These are phyloP conservation scores for Labyrinthula sp. DNA, from an alignment of 352 stramenopile genomes.

Conservation along the genomic window DNA sequence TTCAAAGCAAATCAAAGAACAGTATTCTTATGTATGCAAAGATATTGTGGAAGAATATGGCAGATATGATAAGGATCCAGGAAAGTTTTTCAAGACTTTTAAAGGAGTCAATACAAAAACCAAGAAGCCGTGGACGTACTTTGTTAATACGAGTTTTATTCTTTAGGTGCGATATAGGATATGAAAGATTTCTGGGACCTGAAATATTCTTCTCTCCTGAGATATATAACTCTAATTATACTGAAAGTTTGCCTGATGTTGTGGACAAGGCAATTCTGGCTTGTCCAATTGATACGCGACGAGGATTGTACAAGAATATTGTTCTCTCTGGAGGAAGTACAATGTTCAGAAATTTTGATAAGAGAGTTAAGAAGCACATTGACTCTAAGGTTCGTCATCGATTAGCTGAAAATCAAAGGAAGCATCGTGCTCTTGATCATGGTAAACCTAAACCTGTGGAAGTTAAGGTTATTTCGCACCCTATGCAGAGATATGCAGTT, in stretches of 20 bases:
- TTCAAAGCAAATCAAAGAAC: constrained; percentile 70
- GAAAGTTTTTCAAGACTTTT: constrained; percentile 71
- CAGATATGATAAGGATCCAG: constrained; percentile 74
- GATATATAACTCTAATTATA: constrained; percentile 78
- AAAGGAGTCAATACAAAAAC: constrained; percentile 35
- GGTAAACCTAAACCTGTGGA: constrained; percentile 35
- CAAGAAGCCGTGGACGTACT: constrained; percentile 48
- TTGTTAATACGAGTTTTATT: too few species aligned
- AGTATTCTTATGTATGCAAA: constrained; percentile 76
- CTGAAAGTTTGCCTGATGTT: constrained; percentile 65
- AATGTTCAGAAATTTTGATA: constrained; percentile 89
- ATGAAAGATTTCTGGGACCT: constrained; percentile 73
- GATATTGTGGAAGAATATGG: constrained; percentile 79
- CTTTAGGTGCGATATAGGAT: constrained; percentile 70
- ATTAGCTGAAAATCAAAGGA: constrained; percentile 51
- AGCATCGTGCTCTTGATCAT: constrained; percentile 23
- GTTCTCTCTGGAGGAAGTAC: constrained; percentile 75
- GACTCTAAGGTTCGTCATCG: constrained; percentile 67
- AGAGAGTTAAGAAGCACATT: constrained; percentile 71
- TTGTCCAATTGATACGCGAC: constrained; percentile 75
- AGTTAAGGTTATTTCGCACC: constrained; percentile 78
- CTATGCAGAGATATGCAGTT: constrained; percentile 74
- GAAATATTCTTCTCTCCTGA: constrained; percentile 91
- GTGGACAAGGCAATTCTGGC: constrained; percentile 80
- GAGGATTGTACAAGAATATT: constrained; percentile 84